phyloP scores from a whole-genome alignment of 176 grass and related monocot genomes.

The Tillandsia fasciculata region DNA sequence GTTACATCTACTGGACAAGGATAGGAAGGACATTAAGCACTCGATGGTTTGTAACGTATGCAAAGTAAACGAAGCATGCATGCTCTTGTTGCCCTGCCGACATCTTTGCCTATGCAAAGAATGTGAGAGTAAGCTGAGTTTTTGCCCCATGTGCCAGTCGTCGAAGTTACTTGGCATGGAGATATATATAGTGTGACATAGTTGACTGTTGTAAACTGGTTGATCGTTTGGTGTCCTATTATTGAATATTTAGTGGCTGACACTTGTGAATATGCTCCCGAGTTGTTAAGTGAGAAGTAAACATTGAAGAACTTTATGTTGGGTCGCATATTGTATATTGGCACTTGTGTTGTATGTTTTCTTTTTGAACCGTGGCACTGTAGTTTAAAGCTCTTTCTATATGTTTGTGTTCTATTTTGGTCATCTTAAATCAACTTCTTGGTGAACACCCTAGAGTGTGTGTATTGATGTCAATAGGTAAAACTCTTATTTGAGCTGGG shows the following conservation, averaged over 20 bases:
- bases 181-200: constrained; percentile 65
- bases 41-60: constrained; percentile 63
- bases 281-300: not conserved
- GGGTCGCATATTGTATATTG: too few relatives aligned
- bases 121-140: constrained; percentile 87
- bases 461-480: too few relatives aligned
- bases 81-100: constrained; percentile 90
- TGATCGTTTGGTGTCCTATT: not conserved
- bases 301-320: too few relatives aligned
- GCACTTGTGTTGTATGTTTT: too few relatives aligned
- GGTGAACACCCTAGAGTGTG: too few relatives aligned
- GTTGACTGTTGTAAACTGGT: not conserved
- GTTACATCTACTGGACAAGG: constrained; percentile 55
- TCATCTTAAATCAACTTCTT: too few relatives aligned
- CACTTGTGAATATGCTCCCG: not conserved
- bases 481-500: too few relatives aligned
- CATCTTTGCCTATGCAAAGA: constrained; percentile 97
- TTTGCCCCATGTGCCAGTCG: constrained; percentile 81
- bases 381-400: too few relatives aligned
- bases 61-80: constrained; percentile 71
- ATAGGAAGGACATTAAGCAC: constrained; percentile 47
- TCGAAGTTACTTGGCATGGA: constrained; percentile 99
- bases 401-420: too few relatives aligned
- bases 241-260: not conserved
- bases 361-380: too few relatives aligned